Evolutionary conservation across 2,329 filamentous ascomycete genomes (phyloP).

Genomic region (Dryadomyces quercivorus): DNA sequence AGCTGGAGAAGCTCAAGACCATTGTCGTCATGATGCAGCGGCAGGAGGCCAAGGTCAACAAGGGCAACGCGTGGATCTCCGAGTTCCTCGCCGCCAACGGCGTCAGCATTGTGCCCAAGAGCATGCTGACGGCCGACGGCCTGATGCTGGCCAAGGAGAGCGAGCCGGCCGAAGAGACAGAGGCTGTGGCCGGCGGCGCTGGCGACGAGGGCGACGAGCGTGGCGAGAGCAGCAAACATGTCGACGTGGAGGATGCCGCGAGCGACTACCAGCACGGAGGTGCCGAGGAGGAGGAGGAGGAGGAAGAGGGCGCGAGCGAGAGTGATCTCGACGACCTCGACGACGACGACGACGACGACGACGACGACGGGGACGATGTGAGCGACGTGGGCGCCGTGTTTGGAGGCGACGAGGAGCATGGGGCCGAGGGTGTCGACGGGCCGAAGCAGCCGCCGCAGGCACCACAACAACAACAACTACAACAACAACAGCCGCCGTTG

Average conservation of each 20-base stretch:
- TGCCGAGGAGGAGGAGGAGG: conserved; percentile 4
- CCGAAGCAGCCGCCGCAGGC: neutral
- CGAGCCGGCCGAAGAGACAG: conserved; percentile 48
- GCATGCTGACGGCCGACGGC: neutral
- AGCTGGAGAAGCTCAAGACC: conserved; percentile 83
- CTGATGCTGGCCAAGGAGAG: neutral
- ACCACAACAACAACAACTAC: neutral
- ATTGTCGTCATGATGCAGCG: conserved; percentile 95
- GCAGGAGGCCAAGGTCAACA: conserved; percentile 45
- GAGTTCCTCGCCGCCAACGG: conserved; percentile 31
- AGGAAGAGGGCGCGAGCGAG: conserved; percentile 23
- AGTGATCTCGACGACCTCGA: neutral
- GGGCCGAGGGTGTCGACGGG: neutral
- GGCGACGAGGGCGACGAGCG: conserved; percentile 17
- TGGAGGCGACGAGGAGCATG: neutral
- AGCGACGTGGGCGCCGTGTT: neutral
- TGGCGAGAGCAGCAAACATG: conserved; percentile 1
- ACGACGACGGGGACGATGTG: neutral
- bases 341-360: neutral
- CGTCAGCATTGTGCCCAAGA: neutral
- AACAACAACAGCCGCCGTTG: neutral
- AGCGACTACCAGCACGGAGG: neutral
- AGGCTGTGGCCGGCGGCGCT: conserved; percentile 27
- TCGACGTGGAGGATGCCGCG: conserved; percentile 11
- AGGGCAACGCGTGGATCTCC: neutral